Percentiles rank a stretch among this genome's conserved stretches.
Conservation (phyloP, 2,329 filamentous ascomycete genomes). For the Diaporthe sp. region DNA sequence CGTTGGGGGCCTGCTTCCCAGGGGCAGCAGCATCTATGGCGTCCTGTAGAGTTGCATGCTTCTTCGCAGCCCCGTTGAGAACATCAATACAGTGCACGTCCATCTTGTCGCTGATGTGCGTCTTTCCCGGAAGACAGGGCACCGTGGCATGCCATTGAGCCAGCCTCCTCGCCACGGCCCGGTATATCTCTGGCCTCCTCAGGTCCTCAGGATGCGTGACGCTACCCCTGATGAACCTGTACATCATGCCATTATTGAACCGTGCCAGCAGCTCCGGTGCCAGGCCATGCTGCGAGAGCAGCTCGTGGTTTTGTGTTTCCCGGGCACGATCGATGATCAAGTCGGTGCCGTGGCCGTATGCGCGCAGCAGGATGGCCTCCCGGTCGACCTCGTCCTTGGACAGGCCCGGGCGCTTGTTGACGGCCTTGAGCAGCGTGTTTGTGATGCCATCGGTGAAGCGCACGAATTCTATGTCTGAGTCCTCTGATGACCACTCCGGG, state of each 20-base stretch:
- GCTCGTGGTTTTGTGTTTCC: conserved; percentile 83
- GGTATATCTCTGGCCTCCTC: conserved; percentile 80
- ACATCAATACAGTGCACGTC: conserved; percentile 43
- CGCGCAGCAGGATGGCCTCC: conserved; percentile 89
- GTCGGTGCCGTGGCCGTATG: conserved; percentile 95
- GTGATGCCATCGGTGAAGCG: conserved; percentile 98
- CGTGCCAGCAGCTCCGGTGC: conserved; percentile 90
- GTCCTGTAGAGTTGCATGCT: conserved; percentile 55
- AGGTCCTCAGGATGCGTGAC: conserved; percentile 87
- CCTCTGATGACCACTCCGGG: conserved; percentile 79
- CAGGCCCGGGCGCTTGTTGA: conserved; percentile 76
- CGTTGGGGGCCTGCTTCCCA: conserved; percentile 82
- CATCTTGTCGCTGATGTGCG: conserved; percentile 54
- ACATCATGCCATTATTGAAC: conserved; percentile 96
- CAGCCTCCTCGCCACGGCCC: conserved; percentile 84
- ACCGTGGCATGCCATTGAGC: conserved; percentile 92
- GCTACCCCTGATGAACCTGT: conserved; percentile 87
- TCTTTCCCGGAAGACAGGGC: conserved; percentile 65
- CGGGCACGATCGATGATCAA: conserved; percentile 96
- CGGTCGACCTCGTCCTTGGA: conserved; percentile 84
- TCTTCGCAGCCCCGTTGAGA: conserved; percentile 49
- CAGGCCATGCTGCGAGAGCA: conserved; percentile 85
- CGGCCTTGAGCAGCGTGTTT: conserved; percentile 88
- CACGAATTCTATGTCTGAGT: conserved; percentile 83
- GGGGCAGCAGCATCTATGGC: conserved; percentile 68